These are phyloP conservation scores for Trichoderma virens DNA, from an alignment of 495 filamentous ascomycete species.

Conservation along the genomic window DNA sequence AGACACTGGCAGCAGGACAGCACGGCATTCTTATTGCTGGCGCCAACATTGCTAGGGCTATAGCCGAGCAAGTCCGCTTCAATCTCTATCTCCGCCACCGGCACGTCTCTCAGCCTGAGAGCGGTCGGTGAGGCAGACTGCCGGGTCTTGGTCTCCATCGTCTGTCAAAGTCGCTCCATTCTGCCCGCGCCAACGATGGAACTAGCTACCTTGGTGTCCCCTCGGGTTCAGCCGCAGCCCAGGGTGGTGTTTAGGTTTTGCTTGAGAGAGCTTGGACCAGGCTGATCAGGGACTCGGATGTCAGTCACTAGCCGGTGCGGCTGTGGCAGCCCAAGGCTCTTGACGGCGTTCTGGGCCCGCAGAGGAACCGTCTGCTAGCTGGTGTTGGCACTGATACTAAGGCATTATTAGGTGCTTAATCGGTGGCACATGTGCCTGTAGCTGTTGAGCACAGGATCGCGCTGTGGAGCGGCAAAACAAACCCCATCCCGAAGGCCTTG, in stretches of 20 bases:
- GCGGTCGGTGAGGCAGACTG: conserved; percentile 6
- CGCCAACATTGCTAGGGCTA: not conserved
- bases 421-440: too few relatives aligned
- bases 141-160: not conserved
- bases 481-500: not conserved
- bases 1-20: not conserved
- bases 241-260: not conserved
- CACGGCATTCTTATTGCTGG: conserved; percentile 1
- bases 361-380: too few relatives aligned
- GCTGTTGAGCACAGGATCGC: too few relatives aligned
- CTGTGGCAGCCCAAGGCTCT: not conserved
- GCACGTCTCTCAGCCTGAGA: not conserved
- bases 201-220: not conserved
- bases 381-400: too few relatives aligned
- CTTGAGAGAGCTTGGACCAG: not conserved
- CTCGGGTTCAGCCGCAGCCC: conserved; percentile 7
- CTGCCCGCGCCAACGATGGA: not conserved
- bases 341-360: conserved; percentile 4
- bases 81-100: not conserved
- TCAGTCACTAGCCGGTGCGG: not conserved
- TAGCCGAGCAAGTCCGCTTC: not conserved
- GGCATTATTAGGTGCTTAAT: too few relatives aligned
- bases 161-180: not conserved
- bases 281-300: not conserved
- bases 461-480: not conserved